These are phyloP conservation scores for Coccomyxa sp. DNA, from an alignment of 139 green algal species.

Conservation along the genomic window DNA sequence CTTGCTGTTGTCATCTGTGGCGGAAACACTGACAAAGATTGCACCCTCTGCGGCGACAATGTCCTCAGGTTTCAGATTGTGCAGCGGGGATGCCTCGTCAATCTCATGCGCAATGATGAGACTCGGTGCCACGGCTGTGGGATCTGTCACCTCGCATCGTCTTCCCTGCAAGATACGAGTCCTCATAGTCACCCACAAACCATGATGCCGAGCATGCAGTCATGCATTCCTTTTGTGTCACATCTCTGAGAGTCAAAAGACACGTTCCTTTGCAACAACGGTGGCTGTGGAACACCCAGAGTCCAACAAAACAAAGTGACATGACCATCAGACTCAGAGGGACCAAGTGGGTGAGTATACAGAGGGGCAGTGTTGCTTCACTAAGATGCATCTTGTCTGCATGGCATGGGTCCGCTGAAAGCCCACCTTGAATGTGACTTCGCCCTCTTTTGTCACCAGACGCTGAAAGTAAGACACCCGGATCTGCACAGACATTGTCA, in stretches of 20 bases:
- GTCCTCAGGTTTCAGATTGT: background rate
- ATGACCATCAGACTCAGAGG: background rate
- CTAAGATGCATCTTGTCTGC: background rate
- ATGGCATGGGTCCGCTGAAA: background rate
- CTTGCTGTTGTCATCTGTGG: conserved; percentile 4
- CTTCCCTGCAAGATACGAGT: background rate
- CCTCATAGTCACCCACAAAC: background rate
- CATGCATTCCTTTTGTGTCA: background rate
- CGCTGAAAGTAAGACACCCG: conserved; percentile 10
- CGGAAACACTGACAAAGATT: conserved; percentile 1
- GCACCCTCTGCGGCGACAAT: background rate
- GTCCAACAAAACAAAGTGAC: background rate
- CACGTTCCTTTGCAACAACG: background rate
- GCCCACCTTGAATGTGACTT: conserved; percentile 10
- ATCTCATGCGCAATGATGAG: conserved; percentile 24
- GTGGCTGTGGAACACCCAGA: too few relatives aligned
- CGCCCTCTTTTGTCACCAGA: conserved; percentile 24
- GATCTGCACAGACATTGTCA: background rate
- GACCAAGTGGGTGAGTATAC: background rate
- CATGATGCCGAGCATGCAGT: background rate
- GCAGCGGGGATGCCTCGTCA: background rate
- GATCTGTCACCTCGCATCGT: conserved; percentile 11
- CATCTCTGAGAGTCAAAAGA: background rate
- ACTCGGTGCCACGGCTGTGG: conserved; percentile 24
- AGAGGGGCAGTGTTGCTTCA: background rate